Conservation (phyloP, 305 asterid species). For the Fraxinus nigra region DNA sequence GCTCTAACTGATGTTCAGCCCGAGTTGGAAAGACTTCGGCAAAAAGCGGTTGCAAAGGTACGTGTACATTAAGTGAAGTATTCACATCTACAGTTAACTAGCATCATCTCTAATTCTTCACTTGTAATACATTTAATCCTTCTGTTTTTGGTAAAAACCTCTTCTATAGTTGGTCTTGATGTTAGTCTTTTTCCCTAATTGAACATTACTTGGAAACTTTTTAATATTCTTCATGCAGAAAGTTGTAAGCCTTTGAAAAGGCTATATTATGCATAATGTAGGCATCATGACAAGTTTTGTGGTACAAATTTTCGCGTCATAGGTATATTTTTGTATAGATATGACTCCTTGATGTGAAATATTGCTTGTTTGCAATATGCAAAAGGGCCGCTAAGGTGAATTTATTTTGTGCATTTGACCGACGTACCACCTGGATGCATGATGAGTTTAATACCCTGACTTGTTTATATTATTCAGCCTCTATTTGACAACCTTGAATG, state of each 20-base stretch:
- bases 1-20: slow-evolving; percentile 91
- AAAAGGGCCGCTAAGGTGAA: background rate
- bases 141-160: background rate
- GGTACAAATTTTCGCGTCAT: background rate
- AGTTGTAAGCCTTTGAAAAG: slow-evolving; percentile 2
- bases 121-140: background rate
- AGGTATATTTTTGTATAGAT: background rate
- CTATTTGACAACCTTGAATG: background rate
- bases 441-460: slow-evolving; percentile 6
- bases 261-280: background rate
- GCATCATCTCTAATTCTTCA: slow-evolving; percentile 10
- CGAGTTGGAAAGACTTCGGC: slow-evolving; percentile 91
- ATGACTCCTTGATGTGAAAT: background rate
- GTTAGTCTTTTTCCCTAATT: background rate
- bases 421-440: background rate
- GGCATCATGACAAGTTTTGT: background rate
- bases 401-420: background rate
- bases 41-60: slow-evolving; percentile 97
- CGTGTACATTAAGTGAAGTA: slow-evolving; percentile 16
- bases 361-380: background rate
- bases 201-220: background rate
- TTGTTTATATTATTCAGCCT: slow-evolving; percentile 6
- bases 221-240: background rate
- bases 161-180: background rate
- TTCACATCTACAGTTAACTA: slow-evolving; percentile 17